Evolutionary conservation across 2,329 filamentous ascomycete genomes (phyloP).

Genomic region (Hymenoscyphus salicellus): DNA sequence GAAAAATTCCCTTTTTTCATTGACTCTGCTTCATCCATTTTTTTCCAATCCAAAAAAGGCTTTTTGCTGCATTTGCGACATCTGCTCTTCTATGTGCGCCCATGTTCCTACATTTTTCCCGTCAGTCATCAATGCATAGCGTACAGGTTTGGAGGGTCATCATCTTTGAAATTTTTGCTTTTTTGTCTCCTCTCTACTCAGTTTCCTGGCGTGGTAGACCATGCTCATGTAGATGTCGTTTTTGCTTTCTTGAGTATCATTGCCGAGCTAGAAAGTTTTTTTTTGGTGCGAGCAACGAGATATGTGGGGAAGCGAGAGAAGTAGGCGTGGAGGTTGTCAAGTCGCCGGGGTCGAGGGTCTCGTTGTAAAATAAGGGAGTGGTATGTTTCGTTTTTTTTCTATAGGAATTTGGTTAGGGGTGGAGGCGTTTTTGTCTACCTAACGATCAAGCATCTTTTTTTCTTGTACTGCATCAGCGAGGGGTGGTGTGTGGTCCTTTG

Average conservation of each 20-base stretch:
- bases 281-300: conserved; percentile 11
- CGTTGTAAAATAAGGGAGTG: conserved; percentile 19
- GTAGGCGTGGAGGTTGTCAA: neutral
- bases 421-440: conserved; percentile 10
- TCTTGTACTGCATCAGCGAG: too few relatives aligned
- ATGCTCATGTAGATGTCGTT: conserved; percentile 8
- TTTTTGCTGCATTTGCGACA: conserved; percentile 27
- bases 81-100: neutral
- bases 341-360: neutral
- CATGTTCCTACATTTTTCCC: conserved; percentile 3
- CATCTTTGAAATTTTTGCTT: conserved; percentile 11
- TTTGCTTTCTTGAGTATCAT: neutral
- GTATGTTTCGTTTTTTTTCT: neutral
- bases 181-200: conserved; percentile 8
- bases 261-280: neutral
- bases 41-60: conserved; percentile 6
- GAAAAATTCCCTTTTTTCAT: conserved; percentile 15
- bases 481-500: too few relatives aligned
- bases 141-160: conserved; percentile 24
- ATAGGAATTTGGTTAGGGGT: conserved; percentile 10
- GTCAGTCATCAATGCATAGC: conserved; percentile 27
- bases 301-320: neutral
- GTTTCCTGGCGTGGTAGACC: conserved; percentile 11
- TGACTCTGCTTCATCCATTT: conserved; percentile 10
- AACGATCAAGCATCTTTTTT: too few relatives aligned